These are phyloP conservation scores for Grosmannia huntii DNA, from an alignment of 2,329 filamentous ascomycete genomes.

Conservation along the genomic window DNA sequence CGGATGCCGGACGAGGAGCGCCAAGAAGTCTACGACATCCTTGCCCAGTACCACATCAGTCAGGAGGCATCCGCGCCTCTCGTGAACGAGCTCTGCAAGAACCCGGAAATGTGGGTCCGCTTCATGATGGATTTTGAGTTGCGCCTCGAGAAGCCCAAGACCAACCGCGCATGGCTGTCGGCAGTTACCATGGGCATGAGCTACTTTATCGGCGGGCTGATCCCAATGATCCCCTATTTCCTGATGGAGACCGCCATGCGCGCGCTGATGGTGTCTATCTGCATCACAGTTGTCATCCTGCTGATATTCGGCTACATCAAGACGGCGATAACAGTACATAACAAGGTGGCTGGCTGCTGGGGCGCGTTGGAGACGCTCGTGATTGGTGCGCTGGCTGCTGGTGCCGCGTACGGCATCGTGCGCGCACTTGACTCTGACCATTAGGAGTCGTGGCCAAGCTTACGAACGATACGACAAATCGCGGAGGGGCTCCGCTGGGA, in stretches of 20 bases:
- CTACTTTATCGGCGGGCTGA: conserved; percentile 57
- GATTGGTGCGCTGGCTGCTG: conserved; percentile 52
- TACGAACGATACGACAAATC: not conserved
- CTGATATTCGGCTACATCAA: conserved; percentile 55
- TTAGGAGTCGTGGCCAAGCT: not conserved
- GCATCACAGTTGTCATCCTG: conserved; percentile 46
- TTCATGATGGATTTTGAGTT: conserved; percentile 51
- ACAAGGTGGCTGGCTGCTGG: conserved; percentile 38
- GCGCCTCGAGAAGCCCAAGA: conserved; percentile 30
- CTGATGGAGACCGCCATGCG: conserved; percentile 31
- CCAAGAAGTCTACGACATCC: conserved; percentile 34
- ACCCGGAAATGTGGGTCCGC: conserved; percentile 35
- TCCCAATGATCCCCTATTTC: conserved; percentile 62
- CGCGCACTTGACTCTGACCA: conserved; percentile 33
- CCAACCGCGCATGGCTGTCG: conserved; percentile 35
- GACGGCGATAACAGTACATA: conserved; percentile 39
- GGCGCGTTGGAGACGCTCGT: conserved; percentile 52
- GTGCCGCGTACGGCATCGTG: conserved; percentile 51
- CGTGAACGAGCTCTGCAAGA: conserved; percentile 34
- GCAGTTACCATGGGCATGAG: conserved; percentile 54
- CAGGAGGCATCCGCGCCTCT: conserved; percentile 28
- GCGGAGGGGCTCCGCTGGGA: not conserved
- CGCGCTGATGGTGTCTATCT: conserved; percentile 47
- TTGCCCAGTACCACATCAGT: conserved; percentile 31
- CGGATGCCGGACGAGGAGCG: conserved; percentile 28